Evolutionary conservation across 345 rosid species (phyloP).

Genomic region (Linum usitatissimum): DNA sequence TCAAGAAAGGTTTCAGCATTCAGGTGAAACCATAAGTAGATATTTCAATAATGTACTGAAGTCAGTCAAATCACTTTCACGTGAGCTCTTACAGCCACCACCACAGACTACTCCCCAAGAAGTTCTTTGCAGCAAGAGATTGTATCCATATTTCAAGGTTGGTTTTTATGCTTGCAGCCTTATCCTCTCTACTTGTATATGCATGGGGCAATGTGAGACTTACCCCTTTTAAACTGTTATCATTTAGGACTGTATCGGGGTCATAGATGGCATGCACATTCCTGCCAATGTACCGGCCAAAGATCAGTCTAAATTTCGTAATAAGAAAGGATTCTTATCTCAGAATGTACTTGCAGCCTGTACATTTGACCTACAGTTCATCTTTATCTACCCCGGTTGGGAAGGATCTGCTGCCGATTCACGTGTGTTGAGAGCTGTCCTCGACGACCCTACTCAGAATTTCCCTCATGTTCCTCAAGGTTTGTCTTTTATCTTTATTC

Average conservation of each 20-base stretch:
- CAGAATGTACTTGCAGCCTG: slow-evolving; percentile 80
- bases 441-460: slow-evolving; percentile 69
- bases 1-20: slow-evolving; percentile 66
- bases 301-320: slow-evolving; percentile 65
- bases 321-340: slow-evolving; percentile 47
- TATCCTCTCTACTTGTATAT: not conserved
- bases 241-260: slow-evolving; percentile 66
- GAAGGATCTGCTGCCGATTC: slow-evolving; percentile 74
- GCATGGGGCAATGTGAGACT: slow-evolving; percentile 7
- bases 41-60: slow-evolving; percentile 70
- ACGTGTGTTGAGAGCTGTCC: slow-evolving; percentile 61
- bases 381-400: slow-evolving; percentile 74
- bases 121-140: slow-evolving; percentile 39
- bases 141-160: slow-evolving; percentile 73
- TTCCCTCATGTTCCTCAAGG: slow-evolving; percentile 68
- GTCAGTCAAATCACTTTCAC: slow-evolving; percentile 67
- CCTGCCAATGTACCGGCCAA: slow-evolving; percentile 72
- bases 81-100: slow-evolving; percentile 44
- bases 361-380: slow-evolving; percentile 62
- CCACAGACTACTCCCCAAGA: slow-evolving; percentile 31
- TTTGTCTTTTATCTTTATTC: slow-evolving; percentile 13
- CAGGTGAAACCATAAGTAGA: slow-evolving; percentile 78
- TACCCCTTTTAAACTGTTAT: slow-evolving; percentile 11
- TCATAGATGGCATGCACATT: slow-evolving; percentile 58
- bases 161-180: not conserved